phyloP scores from a whole-genome alignment of 2,329 filamentous ascomycete species.

The Nannizziopsis arthrosporioides region DNA sequence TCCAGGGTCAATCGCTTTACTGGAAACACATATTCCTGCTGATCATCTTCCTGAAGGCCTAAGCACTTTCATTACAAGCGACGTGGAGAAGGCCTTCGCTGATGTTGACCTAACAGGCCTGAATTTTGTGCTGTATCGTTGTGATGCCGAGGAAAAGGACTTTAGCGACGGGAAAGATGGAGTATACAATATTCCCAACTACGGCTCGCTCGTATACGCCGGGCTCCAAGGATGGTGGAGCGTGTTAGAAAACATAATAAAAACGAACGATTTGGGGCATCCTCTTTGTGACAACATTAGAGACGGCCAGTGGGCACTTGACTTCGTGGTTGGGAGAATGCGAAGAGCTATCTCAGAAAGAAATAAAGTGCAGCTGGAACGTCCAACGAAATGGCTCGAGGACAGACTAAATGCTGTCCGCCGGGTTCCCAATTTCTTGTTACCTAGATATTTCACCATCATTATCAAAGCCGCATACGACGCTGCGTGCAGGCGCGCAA shows the following conservation, averaged over 20 bases:
- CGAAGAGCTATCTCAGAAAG: conserved; percentile 56
- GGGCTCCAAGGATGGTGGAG: conserved; percentile 99
- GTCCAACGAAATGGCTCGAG: conserved; percentile 65
- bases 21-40: conserved; percentile 89
- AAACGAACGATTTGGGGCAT: conserved; percentile 82
- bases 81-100: conserved; percentile 65
- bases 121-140: conserved; percentile 84
- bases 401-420: conserved; percentile 78
- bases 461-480: conserved; percentile 78
- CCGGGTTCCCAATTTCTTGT: conserved; percentile 71
- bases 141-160: conserved; percentile 77
- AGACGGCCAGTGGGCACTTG: conserved; percentile 81
- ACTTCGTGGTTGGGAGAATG: conserved; percentile 71
- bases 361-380: conserved; percentile 51
- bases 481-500: conserved; percentile 64
- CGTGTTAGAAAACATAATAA: conserved; percentile 69
- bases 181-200: conserved; percentile 73
- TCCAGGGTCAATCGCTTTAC: conserved; percentile 85
- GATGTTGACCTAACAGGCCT: conserved; percentile 67
- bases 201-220: conserved; percentile 81
- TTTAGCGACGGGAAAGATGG: conserved; percentile 69
- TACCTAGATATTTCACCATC: conserved; percentile 87
- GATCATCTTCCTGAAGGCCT: conserved; percentile 74
- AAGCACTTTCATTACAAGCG: conserved; percentile 75
- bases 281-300: conserved; percentile 87